Evolutionary conservation across 2,329 filamentous ascomycete genomes (phyloP).

Genomic region (Diaporthe capsici): DNA sequence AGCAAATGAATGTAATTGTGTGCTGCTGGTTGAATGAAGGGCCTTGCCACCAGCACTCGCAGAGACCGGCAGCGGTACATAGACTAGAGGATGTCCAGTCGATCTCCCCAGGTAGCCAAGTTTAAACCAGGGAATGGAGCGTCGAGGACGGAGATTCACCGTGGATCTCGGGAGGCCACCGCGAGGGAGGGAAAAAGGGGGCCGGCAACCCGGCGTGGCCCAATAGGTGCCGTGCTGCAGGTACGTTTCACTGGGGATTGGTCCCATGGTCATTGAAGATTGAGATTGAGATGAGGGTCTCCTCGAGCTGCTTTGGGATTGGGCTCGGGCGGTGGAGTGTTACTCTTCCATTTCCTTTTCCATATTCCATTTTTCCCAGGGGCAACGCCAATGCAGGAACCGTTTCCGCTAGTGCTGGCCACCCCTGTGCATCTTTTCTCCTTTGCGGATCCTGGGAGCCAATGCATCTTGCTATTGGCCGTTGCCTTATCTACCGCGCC

Average conservation of each 20-base stretch:
- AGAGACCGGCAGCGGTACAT: background rate
- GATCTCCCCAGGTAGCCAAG: conserved; percentile 23
- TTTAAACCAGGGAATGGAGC: background rate
- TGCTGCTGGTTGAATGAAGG: background rate
- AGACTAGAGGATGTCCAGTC: conserved; percentile 4
- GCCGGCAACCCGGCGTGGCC: conserved; percentile 27
- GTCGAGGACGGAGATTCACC: conserved; percentile 33
- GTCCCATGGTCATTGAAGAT: conserved; percentile 28
- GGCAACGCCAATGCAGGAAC: conserved; percentile 36
- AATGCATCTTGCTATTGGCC: background rate
- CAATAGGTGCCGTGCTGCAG: conserved; percentile 27
- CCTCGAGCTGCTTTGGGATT: conserved; percentile 28
- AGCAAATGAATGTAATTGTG: conserved; percentile 26
- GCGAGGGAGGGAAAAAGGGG: conserved; percentile 29
- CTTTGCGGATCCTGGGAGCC: background rate
- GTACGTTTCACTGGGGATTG: conserved; percentile 28
- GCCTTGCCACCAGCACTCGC: conserved; percentile 24
- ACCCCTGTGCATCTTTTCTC: conserved; percentile 27
- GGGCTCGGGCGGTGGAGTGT: conserved; percentile 19
- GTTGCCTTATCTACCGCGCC: background rate
- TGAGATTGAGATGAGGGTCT: conserved; percentile 34
- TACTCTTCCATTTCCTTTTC: conserved; percentile 21
- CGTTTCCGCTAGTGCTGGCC: conserved; percentile 26
- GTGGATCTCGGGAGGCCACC: conserved; percentile 32
- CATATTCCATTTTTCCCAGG: conserved; percentile 33